Conservation (phyloP, 805 yeast genomes). For the Saturnispora hagleri region DNA sequence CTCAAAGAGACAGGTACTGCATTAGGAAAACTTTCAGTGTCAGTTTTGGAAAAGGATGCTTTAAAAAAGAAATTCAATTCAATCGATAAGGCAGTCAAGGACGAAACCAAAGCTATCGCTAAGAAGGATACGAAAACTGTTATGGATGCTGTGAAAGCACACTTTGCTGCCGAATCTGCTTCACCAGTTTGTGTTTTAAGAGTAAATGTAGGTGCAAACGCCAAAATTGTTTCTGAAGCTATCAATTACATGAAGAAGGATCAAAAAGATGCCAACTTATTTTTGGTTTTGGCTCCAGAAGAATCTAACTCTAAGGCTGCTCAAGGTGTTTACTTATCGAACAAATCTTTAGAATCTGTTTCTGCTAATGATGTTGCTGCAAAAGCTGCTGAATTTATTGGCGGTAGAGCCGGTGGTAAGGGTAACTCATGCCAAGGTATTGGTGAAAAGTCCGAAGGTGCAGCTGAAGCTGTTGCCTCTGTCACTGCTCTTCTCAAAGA, state of each 20-base stretch:
- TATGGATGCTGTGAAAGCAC: constrained; percentile 62
- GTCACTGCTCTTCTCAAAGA: constrained; percentile 5
- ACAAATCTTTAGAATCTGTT: constrained; percentile 54
- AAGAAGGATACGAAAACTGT: constrained; percentile 82
- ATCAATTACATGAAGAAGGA: constrained; percentile 73
- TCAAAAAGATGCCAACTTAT: constrained; percentile 64
- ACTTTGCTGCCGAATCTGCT: constrained; percentile 49
- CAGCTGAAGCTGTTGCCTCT: constrained; percentile 61
- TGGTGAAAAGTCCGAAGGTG: constrained; percentile 72
- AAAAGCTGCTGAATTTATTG: constrained; percentile 62
- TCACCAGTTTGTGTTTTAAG: constrained; percentile 57
- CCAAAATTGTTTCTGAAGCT: constrained; percentile 92
- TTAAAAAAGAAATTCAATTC: constrained; percentile 65
- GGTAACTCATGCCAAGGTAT: constrained; percentile 95
- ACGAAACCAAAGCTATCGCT: constrained; percentile 77
- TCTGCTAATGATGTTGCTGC: constrained; percentile 69
- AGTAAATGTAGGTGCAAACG: constrained; percentile 66
- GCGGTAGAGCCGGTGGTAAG: constrained; percentile 98
- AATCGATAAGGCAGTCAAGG: constrained; percentile 81
- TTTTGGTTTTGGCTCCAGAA: constrained; percentile 61
- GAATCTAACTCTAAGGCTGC: constrained; percentile 64
- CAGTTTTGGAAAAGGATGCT: constrained; percentile 70
- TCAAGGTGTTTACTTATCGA: constrained; percentile 86
- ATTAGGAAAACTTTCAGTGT: constrained; percentile 72
- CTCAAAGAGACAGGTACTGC: constrained; percentile 79